phyloP scores from a whole-genome alignment of 805 yeast species.

The Sugiyamaella valdiviana region DNA sequence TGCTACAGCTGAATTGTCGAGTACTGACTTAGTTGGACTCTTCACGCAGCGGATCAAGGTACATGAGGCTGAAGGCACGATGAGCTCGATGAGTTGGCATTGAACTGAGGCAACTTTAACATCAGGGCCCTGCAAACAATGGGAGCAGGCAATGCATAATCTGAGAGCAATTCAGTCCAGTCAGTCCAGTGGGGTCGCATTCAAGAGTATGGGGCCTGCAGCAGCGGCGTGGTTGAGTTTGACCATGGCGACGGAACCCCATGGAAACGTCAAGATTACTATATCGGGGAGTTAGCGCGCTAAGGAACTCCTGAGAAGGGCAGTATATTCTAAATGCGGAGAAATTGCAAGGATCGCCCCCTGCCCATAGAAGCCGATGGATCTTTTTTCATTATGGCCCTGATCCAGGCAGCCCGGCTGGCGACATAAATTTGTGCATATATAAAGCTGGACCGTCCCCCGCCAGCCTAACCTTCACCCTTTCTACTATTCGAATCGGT shows the following conservation, averaged over 20 bases:
- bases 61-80: too few relatives aligned
- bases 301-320: neutral
- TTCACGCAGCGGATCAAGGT: too few relatives aligned
- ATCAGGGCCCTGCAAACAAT: too few relatives aligned
- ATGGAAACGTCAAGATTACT: neutral
- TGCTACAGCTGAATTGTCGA: too few relatives aligned
- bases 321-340: neutral
- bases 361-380: conserved; percentile 10
- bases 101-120: too few relatives aligned
- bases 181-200: too few relatives aligned
- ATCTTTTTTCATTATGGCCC: conserved; percentile 5
- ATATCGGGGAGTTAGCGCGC: neutral
- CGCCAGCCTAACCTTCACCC: neutral
- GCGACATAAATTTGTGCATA: neutral
- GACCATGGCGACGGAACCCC: neutral
- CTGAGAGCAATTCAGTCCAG: too few relatives aligned
- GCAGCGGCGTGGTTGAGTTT: too few relatives aligned
- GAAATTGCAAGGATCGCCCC: neutral
- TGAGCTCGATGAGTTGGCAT: too few relatives aligned
- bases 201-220: too few relatives aligned
- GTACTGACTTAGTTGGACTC: too few relatives aligned
- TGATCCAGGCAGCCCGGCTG: neutral
- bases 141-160: too few relatives aligned
- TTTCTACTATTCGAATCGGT: conserved; percentile 7
- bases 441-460: conserved; percentile 1